Conservation (phyloP, 2,329 filamentous ascomycete species). For the Epichloe uncinata region DNA sequence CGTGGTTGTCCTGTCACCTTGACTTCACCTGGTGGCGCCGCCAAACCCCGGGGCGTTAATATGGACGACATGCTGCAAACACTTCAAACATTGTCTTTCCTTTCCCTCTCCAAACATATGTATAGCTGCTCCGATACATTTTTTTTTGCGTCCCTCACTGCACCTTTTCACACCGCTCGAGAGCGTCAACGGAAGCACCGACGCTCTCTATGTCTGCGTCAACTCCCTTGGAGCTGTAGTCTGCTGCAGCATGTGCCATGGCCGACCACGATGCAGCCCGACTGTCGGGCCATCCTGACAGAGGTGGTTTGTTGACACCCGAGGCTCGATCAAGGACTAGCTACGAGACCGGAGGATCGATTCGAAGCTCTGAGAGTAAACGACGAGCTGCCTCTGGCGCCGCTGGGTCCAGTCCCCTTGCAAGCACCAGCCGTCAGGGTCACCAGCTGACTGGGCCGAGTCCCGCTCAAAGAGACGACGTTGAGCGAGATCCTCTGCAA, state of each 20-base stretch:
- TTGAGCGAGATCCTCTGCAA: background rate
- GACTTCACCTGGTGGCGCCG: too few relatives aligned
- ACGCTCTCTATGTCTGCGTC: slow-evolving; percentile 1
- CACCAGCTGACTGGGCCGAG: slow-evolving; percentile 5
- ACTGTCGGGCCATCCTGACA: slow-evolving; percentile 6
- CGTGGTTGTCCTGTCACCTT: too few relatives aligned
- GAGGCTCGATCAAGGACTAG: slow-evolving; percentile 12
- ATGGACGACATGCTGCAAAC: background rate
- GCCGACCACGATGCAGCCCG: slow-evolving; percentile 9
- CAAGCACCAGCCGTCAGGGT: slow-evolving; percentile 7
- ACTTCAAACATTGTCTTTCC: background rate
- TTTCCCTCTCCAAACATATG: background rate
- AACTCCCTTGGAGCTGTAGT: background rate
- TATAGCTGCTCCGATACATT: background rate
- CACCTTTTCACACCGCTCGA: background rate
- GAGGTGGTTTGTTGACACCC: slow-evolving; percentile 5
- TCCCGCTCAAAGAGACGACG: background rate
- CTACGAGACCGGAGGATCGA: slow-evolving; percentile 33
- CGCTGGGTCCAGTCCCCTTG: slow-evolving; percentile 12
- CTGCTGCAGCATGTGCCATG: slow-evolving; percentile 13
- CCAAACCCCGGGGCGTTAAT: too few relatives aligned
- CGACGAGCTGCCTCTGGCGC: slow-evolving; percentile 5
- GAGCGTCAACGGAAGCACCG: background rate
- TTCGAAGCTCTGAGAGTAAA: slow-evolving; percentile 7
- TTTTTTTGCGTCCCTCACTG: background rate